Evolutionary conservation across 805 yeast species (phyloP), one percentile per base, ranked within the genome.

Genomic region (Candida caryicola): DNA sequence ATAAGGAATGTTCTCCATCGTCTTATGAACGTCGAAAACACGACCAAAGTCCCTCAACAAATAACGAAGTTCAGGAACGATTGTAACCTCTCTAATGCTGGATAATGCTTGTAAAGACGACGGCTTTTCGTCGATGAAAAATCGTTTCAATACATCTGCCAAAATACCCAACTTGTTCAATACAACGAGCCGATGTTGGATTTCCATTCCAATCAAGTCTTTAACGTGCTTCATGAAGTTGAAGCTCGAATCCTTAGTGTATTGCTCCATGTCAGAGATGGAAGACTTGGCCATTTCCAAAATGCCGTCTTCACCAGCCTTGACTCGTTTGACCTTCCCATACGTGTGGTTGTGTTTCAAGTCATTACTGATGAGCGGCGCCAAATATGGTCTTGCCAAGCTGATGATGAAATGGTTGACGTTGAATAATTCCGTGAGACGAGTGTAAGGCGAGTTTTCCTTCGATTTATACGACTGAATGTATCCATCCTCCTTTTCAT

Each of bases 331-430:
- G 2, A 61, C 45, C 34, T 55, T 54, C 12, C 71, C 68, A 41
- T 63, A 62, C 2, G 59, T 23, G 39, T 72, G 76, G 44, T 75
- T 76, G 55, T 88, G 93, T 53, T 82, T 83, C 52, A 87, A 71
- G 54, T 88, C 96, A 47, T 85, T 83, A 26, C 85, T 80, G 30
- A 93, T 75, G 40, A 91, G 67, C 1, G 98, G 97, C 0, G 96
- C 96, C 50, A 91, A 67, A 53, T 91, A 93, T 0, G 98, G 97
- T 45, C 97, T 74, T 6, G 98, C 96, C 47, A 91, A 70, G 15
- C 96, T 86, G 1, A 90, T 90, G 21, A 93, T 73, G 54, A 88
- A 91, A 60, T 90, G 95, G 60, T 93, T 93, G 17, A 93, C 98
- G 52, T 93, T 93, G 68, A 91, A 93, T 41, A 91, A 71, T 58